phyloP scores from a whole-genome alignment of 1,284 basidiomycete genomes.

The Sanghuangporus sanghuang region DNA sequence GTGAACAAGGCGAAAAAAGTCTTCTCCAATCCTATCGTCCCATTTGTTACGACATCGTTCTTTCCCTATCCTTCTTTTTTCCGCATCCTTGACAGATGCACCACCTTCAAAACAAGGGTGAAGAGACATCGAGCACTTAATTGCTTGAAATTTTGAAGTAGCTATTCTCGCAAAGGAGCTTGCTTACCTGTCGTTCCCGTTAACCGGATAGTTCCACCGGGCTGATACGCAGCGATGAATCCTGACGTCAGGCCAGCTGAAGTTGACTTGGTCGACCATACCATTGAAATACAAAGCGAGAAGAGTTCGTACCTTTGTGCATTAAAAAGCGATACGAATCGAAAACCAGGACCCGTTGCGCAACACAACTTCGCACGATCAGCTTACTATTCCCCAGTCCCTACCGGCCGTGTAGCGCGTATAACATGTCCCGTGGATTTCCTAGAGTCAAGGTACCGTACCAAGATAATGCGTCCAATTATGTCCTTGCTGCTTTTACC shows the following conservation, averaged over 20 bases:
- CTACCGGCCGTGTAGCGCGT: slow-evolving; percentile 20
- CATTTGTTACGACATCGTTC: slow-evolving; percentile 21
- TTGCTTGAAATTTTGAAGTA: neutral
- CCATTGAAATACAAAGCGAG: neutral
- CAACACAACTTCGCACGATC: neutral
- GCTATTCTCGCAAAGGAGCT: neutral
- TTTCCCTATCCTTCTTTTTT: slow-evolving; percentile 29
- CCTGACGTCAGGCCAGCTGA: slow-evolving; percentile 56
- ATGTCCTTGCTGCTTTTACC: slow-evolving; percentile 60
- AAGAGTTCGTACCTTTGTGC: slow-evolving; percentile 15
- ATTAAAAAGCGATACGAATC: neutral
- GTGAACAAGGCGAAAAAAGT: neutral
- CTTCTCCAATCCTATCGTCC: neutral
- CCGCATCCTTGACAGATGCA: slow-evolving; percentile 31
- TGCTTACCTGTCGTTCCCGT: slow-evolving; percentile 35
- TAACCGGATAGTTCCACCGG: slow-evolving; percentile 48
- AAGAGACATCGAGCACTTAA: slow-evolving; percentile 32
- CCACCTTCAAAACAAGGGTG: slow-evolving; percentile 39
- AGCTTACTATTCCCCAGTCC: slow-evolving; percentile 17
- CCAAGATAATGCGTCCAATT: slow-evolving; percentile 54
- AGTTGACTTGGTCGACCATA: slow-evolving; percentile 27
- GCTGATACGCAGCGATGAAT: slow-evolving; percentile 51
- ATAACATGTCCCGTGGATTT: slow-evolving; percentile 48
- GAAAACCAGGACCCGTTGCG: neutral
- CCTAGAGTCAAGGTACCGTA: slow-evolving; percentile 57